These are phyloP conservation scores for Candida taoyuanica DNA, from an alignment of 805 yeast genomes.

Conservation along the genomic window DNA sequence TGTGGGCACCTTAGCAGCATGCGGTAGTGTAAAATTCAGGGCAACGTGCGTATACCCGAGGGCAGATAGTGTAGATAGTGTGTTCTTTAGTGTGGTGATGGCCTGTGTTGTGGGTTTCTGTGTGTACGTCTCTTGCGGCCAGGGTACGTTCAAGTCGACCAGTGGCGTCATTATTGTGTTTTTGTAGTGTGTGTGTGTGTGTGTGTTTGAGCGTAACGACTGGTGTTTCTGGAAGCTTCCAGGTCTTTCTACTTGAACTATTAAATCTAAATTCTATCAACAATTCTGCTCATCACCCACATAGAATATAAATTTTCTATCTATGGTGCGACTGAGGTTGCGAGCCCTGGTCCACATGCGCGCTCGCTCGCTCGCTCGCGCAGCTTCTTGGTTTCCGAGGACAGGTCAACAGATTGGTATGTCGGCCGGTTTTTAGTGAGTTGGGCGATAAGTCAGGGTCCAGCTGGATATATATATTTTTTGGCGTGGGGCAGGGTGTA, in stretches of 20 bases:
- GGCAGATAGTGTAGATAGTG: conserved; percentile 47
- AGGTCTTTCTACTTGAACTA: too few relatives aligned
- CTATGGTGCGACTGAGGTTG: too few relatives aligned
- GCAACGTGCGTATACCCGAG: conserved; percentile 77
- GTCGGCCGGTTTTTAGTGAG: too few relatives aligned
- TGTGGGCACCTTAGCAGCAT: conserved; percentile 11
- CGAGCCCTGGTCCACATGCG: neutral
- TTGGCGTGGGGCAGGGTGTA: neutral
- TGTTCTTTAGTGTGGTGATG: conserved; percentile 40
- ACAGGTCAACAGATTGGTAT: too few relatives aligned
- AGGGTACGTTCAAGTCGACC: conserved; percentile 67
- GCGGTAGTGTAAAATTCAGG: conserved; percentile 51
- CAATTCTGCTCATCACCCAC: neutral
- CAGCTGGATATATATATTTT: too few relatives aligned
- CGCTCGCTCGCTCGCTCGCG: too few relatives aligned
- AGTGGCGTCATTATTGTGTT: conserved; percentile 18
- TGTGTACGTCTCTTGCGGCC: conserved; percentile 56
- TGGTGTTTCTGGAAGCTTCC: too few relatives aligned
- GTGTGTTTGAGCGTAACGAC: too few relatives aligned
- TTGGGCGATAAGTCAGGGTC: too few relatives aligned
- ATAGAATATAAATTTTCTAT: too few relatives aligned
- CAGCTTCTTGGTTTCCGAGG: too few relatives aligned
- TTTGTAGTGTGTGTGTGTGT: neutral
- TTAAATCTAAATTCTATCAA: too few relatives aligned
- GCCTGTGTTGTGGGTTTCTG: conserved; percentile 39